phyloP scores from a whole-genome alignment of 495 filamentous ascomycete genomes.

The Cercophora samala region DNA sequence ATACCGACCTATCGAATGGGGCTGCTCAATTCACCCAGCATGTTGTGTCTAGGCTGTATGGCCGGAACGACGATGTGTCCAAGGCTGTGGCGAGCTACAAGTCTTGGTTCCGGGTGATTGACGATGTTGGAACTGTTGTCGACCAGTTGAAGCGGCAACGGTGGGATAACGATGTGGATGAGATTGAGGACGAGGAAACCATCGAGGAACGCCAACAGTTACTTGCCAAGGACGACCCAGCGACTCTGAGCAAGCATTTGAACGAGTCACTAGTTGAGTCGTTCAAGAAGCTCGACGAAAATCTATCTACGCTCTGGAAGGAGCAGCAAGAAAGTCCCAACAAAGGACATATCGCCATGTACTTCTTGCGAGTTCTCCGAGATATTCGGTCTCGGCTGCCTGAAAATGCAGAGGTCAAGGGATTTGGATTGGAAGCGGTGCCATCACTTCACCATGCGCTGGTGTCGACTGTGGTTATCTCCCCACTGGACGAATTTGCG shows the following conservation, averaged over 20 bases:
- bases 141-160: slow-evolving; percentile 61
- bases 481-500: slow-evolving; percentile 42
- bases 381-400: slow-evolving; percentile 69
- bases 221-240: slow-evolving; percentile 71
- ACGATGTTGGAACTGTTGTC: slow-evolving; percentile 58
- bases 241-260: slow-evolving; percentile 59
- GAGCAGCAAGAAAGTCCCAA: slow-evolving; percentile 42
- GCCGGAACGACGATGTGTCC: slow-evolving; percentile 64
- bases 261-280: slow-evolving; percentile 53
- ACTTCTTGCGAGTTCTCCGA: slow-evolving; percentile 71
- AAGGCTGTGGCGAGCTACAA: slow-evolving; percentile 58
- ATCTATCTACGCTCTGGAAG: slow-evolving; percentile 49
- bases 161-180: slow-evolving; percentile 77
- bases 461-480: slow-evolving; percentile 35
- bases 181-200: slow-evolving; percentile 69
- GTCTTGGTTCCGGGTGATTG: slow-evolving; percentile 63
- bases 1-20: slow-evolving; percentile 43
- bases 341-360: slow-evolving; percentile 57
- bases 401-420: slow-evolving; percentile 35
- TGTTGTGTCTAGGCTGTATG: slow-evolving; percentile 51
- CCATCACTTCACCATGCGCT: slow-evolving; percentile 58
- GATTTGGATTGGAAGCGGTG: slow-evolving; percentile 51
- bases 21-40: slow-evolving; percentile 44
- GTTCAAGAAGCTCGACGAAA: slow-evolving; percentile 56
- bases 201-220: slow-evolving; percentile 61